Base-by-base conservation (phyloP, 169 alveolate genomes). In the Eimeria necatrix region DNA sequence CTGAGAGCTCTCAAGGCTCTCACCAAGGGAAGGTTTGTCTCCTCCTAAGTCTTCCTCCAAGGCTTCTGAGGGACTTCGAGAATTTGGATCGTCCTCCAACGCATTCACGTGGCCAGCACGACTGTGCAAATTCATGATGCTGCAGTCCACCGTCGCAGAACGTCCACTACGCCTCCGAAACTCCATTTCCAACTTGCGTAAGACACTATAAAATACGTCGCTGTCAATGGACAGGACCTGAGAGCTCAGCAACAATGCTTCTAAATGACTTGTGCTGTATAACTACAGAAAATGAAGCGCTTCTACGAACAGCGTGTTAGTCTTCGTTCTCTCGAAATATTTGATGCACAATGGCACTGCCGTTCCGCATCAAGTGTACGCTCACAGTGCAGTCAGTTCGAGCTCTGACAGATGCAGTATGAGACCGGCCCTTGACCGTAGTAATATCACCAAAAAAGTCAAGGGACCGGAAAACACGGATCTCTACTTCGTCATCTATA, bases 361-460 rank as follows among this genome's bases (percentile, higher is more conserved):
- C 70, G 70, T 59, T 59, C 0, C 7, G 70, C n/a, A 59, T 59
- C 24, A 16, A n/a, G 70, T 3, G 16, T 6, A 0, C 32, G 53
- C 94, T 71, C 85, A 94, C 96, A 3, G 93, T 88, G 89, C 96
- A 94, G 10, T 70, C 88, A 7, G 94, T 87, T 46, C 52, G 91
- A 18, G 96, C 96, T 60, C 49, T 87, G 80, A 94, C 81, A 48
- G 96, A 48, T 3, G 96, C 95, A 73, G 96, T 90, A 24, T 94
- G 83, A 14, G 73, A 71, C 64, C 90, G 95, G 53, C 93, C 60
- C 88, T 61, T 32, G 84, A 89, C 49, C 12, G 81, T 60, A 6
- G 96, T 68, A 52, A 73, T 61, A 24, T 94, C 96, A 7, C 96
- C 96, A 22, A 94, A 94, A 68, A 87, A 94, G 12, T 94, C 96